phyloP scores from a whole-genome alignment of 495 filamentous ascomycete species.

The Aspergillus leporis region DNA sequence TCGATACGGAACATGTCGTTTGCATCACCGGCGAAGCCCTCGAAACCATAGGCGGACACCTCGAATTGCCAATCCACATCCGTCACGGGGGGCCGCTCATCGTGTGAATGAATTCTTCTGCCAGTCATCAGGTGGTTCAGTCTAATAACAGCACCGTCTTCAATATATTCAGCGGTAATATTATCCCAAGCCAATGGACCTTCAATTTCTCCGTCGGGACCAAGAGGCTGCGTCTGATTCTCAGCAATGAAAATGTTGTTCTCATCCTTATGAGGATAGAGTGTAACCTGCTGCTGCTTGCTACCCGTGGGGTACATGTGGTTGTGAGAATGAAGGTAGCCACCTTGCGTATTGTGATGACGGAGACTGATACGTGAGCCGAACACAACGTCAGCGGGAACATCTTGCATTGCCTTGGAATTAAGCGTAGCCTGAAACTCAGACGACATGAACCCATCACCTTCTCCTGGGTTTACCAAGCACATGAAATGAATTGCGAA shows the following conservation, averaged over 20 bases:
- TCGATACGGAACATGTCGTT: conserved; percentile 96
- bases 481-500: conserved; percentile 95
- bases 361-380: conserved; percentile 84
- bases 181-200: conserved; percentile 84
- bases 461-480: conserved; percentile 91
- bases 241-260: conserved; percentile 94
- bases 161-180: conserved; percentile 64
- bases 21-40: conserved; percentile 94
- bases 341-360: conserved; percentile 95
- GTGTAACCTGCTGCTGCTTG: conserved; percentile 97
- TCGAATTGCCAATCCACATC: conserved; percentile 99
- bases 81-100: conserved; percentile 93
- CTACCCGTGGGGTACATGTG: conserved; percentile 97
- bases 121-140: conserved; percentile 82
- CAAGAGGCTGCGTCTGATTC: conserved; percentile 91
- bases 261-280: conserved; percentile 98
- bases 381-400: conserved; percentile 86
- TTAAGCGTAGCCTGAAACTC: conserved; percentile 98
- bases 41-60: conserved; percentile 95
- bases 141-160: conserved; percentile 76
- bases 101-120: conserved; percentile 92
- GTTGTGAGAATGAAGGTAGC: conserved; percentile 93
- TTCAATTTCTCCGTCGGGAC: conserved; percentile 71
- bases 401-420: conserved; percentile 92
- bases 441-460: conserved; percentile 98